A percentile compares a stretch with the other conserved stretches of the same genome.
These are phyloP conservation scores for Candida tallmaniae DNA, from an alignment of 805 yeast genomes.

Conservation along the genomic window DNA sequence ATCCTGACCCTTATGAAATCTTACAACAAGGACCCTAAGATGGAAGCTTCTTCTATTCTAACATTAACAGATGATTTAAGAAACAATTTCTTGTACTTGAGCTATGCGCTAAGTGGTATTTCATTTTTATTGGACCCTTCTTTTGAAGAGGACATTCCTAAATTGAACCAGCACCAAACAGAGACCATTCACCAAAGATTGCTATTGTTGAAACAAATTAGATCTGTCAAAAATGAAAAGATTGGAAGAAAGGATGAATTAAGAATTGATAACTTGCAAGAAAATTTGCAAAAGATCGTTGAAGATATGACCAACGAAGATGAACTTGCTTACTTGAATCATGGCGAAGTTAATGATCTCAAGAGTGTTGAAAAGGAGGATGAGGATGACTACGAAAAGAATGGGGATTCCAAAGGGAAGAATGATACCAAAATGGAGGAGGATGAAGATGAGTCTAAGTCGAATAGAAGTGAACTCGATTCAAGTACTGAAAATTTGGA, in stretches of 20 bases:
- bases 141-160: slow-evolving; percentile 45
- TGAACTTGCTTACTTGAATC: slow-evolving; percentile 17
- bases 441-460: slow-evolving; percentile 3
- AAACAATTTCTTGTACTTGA: slow-evolving; percentile 51
- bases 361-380: slow-evolving; percentile 11
- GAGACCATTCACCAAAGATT: slow-evolving; percentile 33
- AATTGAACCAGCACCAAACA: slow-evolving; percentile 23
- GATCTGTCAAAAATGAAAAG: slow-evolving; percentile 19
- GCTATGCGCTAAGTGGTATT: slow-evolving; percentile 63
- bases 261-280: slow-evolving; percentile 25
- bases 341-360: slow-evolving; percentile 16
- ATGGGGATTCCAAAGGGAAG: slow-evolving; percentile 1
- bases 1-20: slow-evolving; percentile 33
- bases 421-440: slow-evolving; percentile 1
- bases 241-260: slow-evolving; percentile 18
- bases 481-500: slow-evolving; percentile 3
- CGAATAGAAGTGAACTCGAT: slow-evolving; percentile 1
- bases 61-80: slow-evolving; percentile 49
- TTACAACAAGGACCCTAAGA: slow-evolving; percentile 14
- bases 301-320: slow-evolving; percentile 23
- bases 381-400: slow-evolving; percentile 12
- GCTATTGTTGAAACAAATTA: slow-evolving; percentile 26
- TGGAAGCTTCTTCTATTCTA: slow-evolving; percentile 16
- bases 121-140: slow-evolving; percentile 73
- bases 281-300: slow-evolving; percentile 30